A percentile compares a stretch with the other conserved stretches of the same genome.
phyloP scores from a whole-genome alignment of 169 alveolate species.

The Plasmodium gallinaceum region DNA sequence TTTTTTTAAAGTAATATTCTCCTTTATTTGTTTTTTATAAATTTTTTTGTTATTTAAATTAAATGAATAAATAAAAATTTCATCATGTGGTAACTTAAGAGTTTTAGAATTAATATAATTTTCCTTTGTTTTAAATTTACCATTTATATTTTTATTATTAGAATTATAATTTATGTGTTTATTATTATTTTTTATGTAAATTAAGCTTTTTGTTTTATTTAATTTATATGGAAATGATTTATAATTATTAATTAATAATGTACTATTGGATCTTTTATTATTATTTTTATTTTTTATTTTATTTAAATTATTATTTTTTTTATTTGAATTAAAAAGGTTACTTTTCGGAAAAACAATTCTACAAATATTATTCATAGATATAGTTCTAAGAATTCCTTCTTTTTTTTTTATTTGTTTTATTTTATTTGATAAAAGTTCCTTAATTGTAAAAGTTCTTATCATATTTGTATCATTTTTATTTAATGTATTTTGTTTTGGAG shows the following conservation, averaged over 20 bases:
- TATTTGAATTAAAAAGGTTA: not conserved
- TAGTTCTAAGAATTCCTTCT: slow-evolving; percentile 22
- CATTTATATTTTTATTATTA: not conserved
- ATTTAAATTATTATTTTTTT: not conserved
- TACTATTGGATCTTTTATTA: not conserved
- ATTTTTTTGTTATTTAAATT: not conserved
- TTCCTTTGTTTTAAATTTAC: not conserved
- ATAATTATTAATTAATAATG: not conserved
- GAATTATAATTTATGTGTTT: not conserved
- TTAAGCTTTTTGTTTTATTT: slow-evolving; percentile 29
- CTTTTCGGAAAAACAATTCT: slow-evolving; percentile 10
- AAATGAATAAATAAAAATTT: not conserved
- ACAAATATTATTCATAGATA: slow-evolving; percentile 36
- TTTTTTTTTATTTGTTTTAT: slow-evolving; percentile 25
- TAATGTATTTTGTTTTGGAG: not conserved
- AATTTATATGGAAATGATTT: slow-evolving; percentile 11
- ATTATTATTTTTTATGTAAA: not conserved
- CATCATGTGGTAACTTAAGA: not conserved
- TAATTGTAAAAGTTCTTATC: not conserved
- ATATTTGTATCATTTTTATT: not conserved
- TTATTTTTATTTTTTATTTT: not conserved
- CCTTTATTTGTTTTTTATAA: slow-evolving; percentile 4
- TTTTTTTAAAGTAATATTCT: not conserved
- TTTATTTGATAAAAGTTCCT: slow-evolving; percentile 14
- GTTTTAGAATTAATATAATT: too few species aligned